Conservation (phyloP, 352 stramenopile genomes). For the Vaucheria bursata region DNA sequence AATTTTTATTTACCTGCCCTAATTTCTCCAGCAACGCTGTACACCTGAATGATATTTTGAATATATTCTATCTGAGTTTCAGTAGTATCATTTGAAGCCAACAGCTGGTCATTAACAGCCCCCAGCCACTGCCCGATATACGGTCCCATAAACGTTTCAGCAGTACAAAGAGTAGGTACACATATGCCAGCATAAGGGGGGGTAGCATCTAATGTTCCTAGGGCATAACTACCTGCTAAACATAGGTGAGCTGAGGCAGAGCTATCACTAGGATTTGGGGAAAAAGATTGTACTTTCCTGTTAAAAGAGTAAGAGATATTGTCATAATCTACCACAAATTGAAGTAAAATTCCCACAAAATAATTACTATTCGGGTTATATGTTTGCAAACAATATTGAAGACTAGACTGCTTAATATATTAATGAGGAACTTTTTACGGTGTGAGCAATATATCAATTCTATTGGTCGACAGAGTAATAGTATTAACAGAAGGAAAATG, state of each 20-base stretch:
- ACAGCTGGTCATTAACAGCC: not conserved
- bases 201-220: slow-evolving; percentile 8
- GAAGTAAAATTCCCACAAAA: too few relatives aligned
- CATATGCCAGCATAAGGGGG: slow-evolving; percentile 24
- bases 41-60: not conserved
- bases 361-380: too few relatives aligned
- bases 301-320: too few relatives aligned
- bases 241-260: not conserved
- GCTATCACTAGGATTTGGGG: not conserved
- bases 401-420: too few relatives aligned
- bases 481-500: too few relatives aligned
- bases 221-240: slow-evolving; percentile 27
- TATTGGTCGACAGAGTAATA: too few relatives aligned
- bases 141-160: not conserved
- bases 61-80: not conserved
- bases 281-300: not conserved
- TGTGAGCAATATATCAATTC: too few relatives aligned
- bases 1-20: slow-evolving; percentile 4
- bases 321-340: too few relatives aligned
- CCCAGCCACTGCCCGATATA: not conserved
- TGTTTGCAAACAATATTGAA: too few relatives aligned
- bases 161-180: slow-evolving; percentile 3
- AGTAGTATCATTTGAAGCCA: not conserved
- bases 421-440: too few relatives aligned
- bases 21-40: not conserved